These are phyloP conservation scores for Thalassiosira ordinaria DNA, from an alignment of 352 stramenopile species.

Conservation along the genomic window DNA sequence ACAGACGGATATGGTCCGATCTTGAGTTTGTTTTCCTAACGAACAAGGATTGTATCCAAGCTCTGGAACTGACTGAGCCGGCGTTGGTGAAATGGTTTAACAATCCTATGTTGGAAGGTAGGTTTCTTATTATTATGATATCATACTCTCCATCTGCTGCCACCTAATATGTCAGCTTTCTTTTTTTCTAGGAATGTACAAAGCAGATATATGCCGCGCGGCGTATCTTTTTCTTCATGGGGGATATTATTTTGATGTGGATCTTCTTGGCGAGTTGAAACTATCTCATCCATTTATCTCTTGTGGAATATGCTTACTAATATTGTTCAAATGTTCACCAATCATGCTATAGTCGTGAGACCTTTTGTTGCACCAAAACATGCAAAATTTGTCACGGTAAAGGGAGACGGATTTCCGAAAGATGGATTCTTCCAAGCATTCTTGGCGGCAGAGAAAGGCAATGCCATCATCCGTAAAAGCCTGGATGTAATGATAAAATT, in stretches of 20 bases:
- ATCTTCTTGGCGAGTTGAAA: conserved; percentile 26
- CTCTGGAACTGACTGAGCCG: conserved; percentile 44
- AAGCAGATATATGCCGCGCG: conserved; percentile 53
- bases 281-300: neutral
- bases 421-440: conserved; percentile 54
- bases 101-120: conserved; percentile 28
- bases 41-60: conserved; percentile 42
- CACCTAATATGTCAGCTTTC: neutral
- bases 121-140: no score
- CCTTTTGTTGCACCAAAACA: conserved; percentile 35
- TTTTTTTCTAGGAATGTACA: conserved; percentile 48
- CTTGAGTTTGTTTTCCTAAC: conserved; percentile 50
- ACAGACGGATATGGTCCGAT: conserved; percentile 42
- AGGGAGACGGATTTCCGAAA: conserved; percentile 7
- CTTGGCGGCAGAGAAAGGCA: conserved; percentile 27
- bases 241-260: conserved; percentile 64
- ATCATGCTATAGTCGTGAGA: conserved; percentile 30
- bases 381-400: conserved; percentile 40
- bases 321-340: no score
- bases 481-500: conserved; percentile 30
- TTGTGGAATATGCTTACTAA: neutral
- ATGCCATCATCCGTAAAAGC: conserved; percentile 31
- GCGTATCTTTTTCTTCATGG: conserved; percentile 51
- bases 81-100: conserved; percentile 45
- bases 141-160: no score